Base-by-base conservation (phyloP, 148 eudicot species). In the Salicornia ramosissima region DNA sequence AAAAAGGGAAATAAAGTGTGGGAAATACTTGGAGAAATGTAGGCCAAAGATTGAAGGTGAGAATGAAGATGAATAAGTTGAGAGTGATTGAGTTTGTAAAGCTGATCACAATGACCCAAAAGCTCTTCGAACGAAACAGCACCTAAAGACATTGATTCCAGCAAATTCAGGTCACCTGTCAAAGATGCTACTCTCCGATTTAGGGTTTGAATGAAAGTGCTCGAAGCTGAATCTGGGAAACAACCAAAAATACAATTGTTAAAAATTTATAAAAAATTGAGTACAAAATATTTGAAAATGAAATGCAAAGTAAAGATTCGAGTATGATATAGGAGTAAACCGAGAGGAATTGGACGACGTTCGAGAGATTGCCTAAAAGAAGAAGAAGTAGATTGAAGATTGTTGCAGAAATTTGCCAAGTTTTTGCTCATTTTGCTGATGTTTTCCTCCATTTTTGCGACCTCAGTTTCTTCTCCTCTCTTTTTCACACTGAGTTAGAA, bases 51-150 rank as follows among this genome's bases (percentile, higher is more conserved):
- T 10, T 74, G 64, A 47, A 94, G 90, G 19, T 69, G 82, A 18
- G 80, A 78, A 40, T 80, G 88, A 39, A 90, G 83, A 55, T 75
- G 71, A 50, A 76, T 34, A 42, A 88, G 68, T 49, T 88, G 85
- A 53, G 50, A 65, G 61, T 87, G 84, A 59, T 88, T 90, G 56
- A 85, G 81, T 80, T 87, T 86, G 71, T 77, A 84, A 34, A 94
- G 81, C 75, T 94, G 86, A 43, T 82, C 81, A 55, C 96, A 90
- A 74, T 94, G 88, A 54, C 98, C 98, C 49, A 94, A 68, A 1
- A 94, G 83, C 89, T 94, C 98, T 84, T 94, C 97, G 28, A 94
- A 94, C 0, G 97, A 94, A 45, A 94, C 91, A 3, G 96, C 84
- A 0, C 83, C 89, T 1, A 85, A 78, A 0, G 98, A 68, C 98